Percentiles rank a stretch among this genome's conserved stretches.
Conservation (phyloP, 2,329 filamentous ascomycete species). For the Fusarium acutatum region DNA sequence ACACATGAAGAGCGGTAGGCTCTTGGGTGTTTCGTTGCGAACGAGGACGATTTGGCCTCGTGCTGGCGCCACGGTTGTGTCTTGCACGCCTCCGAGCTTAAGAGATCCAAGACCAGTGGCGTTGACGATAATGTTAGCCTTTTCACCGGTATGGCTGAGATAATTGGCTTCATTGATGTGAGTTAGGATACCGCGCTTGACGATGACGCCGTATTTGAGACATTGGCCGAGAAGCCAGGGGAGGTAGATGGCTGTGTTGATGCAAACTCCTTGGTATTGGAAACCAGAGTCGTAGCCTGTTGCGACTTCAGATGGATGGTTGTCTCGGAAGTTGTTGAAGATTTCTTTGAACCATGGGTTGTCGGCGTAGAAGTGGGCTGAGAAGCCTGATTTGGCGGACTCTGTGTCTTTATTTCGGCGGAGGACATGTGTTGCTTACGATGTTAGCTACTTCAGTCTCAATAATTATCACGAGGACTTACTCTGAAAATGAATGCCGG, state of each 20-base stretch:
- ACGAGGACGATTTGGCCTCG: conserved; percentile 88
- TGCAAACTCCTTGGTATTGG: conserved; percentile 85
- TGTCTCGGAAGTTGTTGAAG: conserved; percentile 73
- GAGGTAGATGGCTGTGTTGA: conserved; percentile 89
- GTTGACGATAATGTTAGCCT: conserved; percentile 79
- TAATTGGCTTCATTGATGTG: conserved; percentile 75
- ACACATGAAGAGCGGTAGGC: conserved; percentile 71
- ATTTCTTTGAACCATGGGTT: conserved; percentile 80
- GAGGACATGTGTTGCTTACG: conserved; percentile 57
- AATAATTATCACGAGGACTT: background rate
- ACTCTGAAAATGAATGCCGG: conserved; percentile 83
- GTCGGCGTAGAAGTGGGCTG: conserved; percentile 49
- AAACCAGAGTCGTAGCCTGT: conserved; percentile 75
- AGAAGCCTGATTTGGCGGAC: conserved; percentile 47
- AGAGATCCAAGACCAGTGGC: conserved; percentile 81
- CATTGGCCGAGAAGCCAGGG: conserved; percentile 87
- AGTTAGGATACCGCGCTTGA: conserved; percentile 68
- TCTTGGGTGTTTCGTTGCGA: conserved; percentile 68
- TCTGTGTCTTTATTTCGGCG: conserved; percentile 69
- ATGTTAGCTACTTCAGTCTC: background rate
- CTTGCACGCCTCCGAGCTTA: conserved; percentile 82
- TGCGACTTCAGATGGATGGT: conserved; percentile 67
- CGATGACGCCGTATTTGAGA: conserved; percentile 73
- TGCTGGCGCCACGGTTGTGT: conserved; percentile 75
- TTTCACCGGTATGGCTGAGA: conserved; percentile 60